Base-by-base conservation (phyloP, 2,329 filamentous ascomycete species). In the Thielaviopsis musarum region DNA sequence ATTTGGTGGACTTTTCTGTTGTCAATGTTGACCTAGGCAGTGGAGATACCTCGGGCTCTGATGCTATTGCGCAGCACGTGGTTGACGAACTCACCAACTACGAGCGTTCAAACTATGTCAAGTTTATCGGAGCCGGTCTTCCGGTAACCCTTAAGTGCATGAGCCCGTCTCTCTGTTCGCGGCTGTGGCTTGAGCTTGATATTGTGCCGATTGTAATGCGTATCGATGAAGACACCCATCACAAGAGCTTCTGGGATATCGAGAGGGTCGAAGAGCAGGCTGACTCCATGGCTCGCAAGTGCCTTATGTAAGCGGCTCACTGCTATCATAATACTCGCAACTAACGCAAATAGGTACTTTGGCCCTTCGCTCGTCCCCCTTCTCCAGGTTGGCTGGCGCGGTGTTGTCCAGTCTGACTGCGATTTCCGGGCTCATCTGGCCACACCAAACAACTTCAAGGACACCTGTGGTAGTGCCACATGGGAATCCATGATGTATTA, bases 271-370 rank as follows among this genome's bases (percentile, higher is more conserved):
- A 91, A 65, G 88, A 93, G 68, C 83, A 90, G 69, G 87, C 88
- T 1, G 88, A 91, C 67, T 87, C 84, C 0, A 86, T 91, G 79
- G 84, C 84, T 1, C 77, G 88, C 62, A 91, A 90, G 73, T 88
- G 85, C 68, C 77, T 90, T 63, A 79, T 83, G 83, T 86, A 70
- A 70, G 78, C 71, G 26, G 3, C 0, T 15, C 19, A 56, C 13
- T 51, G 19, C 17, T 30, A 5, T 52, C 13, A n/a, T 41, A 19
- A 54, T 41, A 54, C 52, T 62, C 21, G 55, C 21, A 34, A 21
- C 24, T 17, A 9, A n/a, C 13, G 17, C 12, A 13, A 22, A n/a
- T 59, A 86, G 83, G 68, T 75, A 83, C 64, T 91, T 90, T 65
- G 86, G 86, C 0, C 87, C 87, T 0, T 84, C 80, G 21, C 76